Percentiles rank a stretch among this genome's conserved stretches.
Conservation (phyloP, 2,329 filamentous ascomycete species). For the Gaeumannomyces tritici region DNA sequence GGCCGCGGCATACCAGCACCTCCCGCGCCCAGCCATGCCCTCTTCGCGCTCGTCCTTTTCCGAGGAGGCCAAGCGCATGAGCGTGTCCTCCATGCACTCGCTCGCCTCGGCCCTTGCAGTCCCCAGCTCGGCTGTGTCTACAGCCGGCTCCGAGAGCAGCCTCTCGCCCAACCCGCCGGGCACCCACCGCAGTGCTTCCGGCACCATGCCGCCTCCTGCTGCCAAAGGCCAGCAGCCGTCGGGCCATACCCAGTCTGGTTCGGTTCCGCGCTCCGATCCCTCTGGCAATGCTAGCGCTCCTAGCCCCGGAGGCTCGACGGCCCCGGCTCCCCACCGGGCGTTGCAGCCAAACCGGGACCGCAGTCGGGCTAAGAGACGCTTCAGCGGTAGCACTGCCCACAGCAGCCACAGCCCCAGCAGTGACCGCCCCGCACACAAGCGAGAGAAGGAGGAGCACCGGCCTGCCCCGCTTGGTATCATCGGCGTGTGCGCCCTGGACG, state of each 20-base stretch:
- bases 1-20: constrained; percentile 14
- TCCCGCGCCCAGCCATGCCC: constrained; percentile 39
- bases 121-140: constrained; percentile 40
- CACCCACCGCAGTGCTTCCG: constrained; percentile 30
- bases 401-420: constrained; percentile 75
- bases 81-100: constrained; percentile 65
- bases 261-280: no score
- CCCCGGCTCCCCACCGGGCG: constrained; percentile 14
- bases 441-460: constrained; percentile 56
- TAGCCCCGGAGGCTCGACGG: not conserved
- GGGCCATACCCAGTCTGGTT: no score
- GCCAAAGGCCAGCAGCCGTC: constrained; percentile 34
- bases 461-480: constrained; percentile 59
- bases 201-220: constrained; percentile 33
- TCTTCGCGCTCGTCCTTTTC: constrained; percentile 36
- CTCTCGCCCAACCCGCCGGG: constrained; percentile 12
- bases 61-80: constrained; percentile 56
- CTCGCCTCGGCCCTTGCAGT: constrained; percentile 50
- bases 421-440: constrained; percentile 46
- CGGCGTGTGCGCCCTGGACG: constrained; percentile 88
- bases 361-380: constrained; percentile 61
- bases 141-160: constrained; percentile 40
- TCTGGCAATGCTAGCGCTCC: not conserved
- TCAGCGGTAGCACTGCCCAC: constrained; percentile 73
- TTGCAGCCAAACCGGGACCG: constrained; percentile 30